Evolutionary conservation across 345 rosid species (phyloP), one percentile per base, ranked within the genome.

Genomic region (sweet orange (Citrus sinensis)): DNA sequence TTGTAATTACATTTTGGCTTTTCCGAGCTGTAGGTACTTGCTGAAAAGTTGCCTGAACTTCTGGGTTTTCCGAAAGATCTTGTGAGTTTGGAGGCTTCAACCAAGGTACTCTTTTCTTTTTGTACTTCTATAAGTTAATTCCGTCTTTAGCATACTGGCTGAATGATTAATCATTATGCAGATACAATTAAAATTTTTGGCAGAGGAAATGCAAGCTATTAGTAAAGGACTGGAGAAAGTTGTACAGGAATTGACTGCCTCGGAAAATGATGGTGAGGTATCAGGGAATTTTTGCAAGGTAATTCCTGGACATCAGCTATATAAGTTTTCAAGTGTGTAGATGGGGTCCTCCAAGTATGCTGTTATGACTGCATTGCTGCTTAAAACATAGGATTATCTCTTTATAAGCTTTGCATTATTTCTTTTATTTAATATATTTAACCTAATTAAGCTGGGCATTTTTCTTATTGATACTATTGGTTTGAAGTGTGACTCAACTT

Each of bases 131-230:
- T 71, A n/a, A 27, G 56, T 71, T 30, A 34, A 61, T 70, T 62
- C 24, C 20, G 40, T 49, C 29, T 34, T 69, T 65, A 32, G 51
- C 61, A 65, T 75, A 10, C 72, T 58, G 13, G 74, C 70, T 71
- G 67, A 76, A 22, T 34, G 71, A 39, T 62, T 29, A 35, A 59
- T 77, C 63, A 24, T 62, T 55, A 70, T 70, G 73, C 82, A 93
- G 98, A 84, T 90, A 82, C 98, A 93, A 89, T 75, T 93, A 85
- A 93, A 93, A 84, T 85, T 74, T 85, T 80, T 93, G 83, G 96
- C 98, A 14, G 98, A 93, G 82, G 98, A 93, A 84, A 93, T 93
- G 98, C 98, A 93, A 83, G 96, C 96, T 79, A 85, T 93, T 67
- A 91, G 85, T 82, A 91, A 91, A 87, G 98, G 98, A 70, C 82